A percentile compares a stretch with the other conserved stretches of the same genome.
phyloP scores from a whole-genome alignment of 2,329 filamentous ascomycete species.

The Aspergillus jensenii region DNA sequence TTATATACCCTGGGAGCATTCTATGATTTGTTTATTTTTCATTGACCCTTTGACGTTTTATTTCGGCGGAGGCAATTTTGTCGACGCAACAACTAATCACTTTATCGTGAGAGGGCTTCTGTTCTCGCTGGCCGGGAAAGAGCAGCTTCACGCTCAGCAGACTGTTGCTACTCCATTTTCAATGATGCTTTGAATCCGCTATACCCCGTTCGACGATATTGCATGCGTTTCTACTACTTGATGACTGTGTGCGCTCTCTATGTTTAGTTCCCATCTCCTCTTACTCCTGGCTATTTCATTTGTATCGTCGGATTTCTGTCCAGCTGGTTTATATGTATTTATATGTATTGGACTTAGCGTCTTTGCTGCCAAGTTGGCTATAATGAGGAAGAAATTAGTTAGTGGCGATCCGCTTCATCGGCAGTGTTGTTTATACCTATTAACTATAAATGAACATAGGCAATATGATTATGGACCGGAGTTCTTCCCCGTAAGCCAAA shows the following conservation, averaged over 20 bases:
- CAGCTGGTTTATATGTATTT: conserved; percentile 13
- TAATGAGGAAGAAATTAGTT: conserved; percentile 12
- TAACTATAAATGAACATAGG: background rate
- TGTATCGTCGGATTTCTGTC: conserved; percentile 3
- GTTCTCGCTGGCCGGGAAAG: conserved; percentile 22
- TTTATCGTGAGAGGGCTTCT: conserved; percentile 7
- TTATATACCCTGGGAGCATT: background rate
- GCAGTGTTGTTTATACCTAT: background rate
- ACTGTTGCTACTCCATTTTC: conserved; percentile 11
- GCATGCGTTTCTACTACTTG: conserved; percentile 10
- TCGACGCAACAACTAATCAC: conserved; percentile 8
- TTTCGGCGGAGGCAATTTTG: conserved; percentile 11
- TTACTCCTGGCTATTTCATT: background rate
- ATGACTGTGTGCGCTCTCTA: conserved; percentile 6
- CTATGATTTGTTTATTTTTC: background rate
- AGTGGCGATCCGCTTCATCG: background rate
- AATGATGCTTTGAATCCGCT: conserved; percentile 11
- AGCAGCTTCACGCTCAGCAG: conserved; percentile 1
- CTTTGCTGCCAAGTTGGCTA: conserved; percentile 5
- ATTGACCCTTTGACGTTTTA: background rate
- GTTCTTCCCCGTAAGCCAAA: no score
- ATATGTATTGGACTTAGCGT: conserved; percentile 17
- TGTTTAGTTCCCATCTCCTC: background rate
- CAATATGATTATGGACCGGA: background rate
- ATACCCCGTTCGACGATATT: conserved; percentile 23